These are phyloP conservation scores for Suillus tomentosus DNA, from an alignment of 768 basidiomycete species.

Conservation along the genomic window DNA sequence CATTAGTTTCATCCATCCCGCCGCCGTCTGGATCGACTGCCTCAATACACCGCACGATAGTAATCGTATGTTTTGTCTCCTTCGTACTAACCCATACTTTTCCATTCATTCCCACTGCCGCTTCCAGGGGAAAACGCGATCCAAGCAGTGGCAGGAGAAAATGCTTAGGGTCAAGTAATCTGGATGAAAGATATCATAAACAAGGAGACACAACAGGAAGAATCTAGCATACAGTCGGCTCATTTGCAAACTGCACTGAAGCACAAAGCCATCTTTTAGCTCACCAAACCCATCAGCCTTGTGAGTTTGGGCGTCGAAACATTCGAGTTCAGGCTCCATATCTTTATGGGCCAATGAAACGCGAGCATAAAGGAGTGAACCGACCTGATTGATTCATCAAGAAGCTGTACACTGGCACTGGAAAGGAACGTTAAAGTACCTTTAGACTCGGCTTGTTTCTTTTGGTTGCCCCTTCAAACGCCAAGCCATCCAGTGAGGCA, in stretches of 20 bases:
- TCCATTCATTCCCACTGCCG: constrained; percentile 89
- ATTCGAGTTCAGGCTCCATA: constrained; percentile 98
- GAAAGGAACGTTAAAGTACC: constrained; percentile 40
- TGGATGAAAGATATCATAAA: constrained; percentile 31
- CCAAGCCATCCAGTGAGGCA: constrained; percentile 84
- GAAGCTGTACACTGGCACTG: constrained; percentile 12
- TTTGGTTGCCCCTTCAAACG: constrained; percentile 96
- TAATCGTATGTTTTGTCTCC: constrained; percentile 73
- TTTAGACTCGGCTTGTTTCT: constrained; percentile 93
- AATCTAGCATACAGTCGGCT: constrained; percentile 71
- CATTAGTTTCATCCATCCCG: constrained; percentile 53
- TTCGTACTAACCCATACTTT: constrained; percentile 86
- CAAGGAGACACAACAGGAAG: constrained; percentile 8
- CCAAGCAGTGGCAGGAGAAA: constrained; percentile 84
- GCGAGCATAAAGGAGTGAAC: constrained; percentile 87
- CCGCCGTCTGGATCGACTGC: constrained; percentile 76
- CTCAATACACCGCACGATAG: constrained; percentile 77
- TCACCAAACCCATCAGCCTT: constrained; percentile 95
- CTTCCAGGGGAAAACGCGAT: constrained; percentile 80
- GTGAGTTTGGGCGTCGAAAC: constrained; percentile 90
- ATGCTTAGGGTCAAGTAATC: constrained; percentile 78
- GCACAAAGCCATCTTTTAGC: constrained; percentile 84
- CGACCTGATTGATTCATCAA: constrained; percentile 57
- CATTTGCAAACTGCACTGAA: constrained; percentile 80
- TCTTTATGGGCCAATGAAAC: constrained; percentile 94